Evolutionary conservation across 768 basidiomycete species (phyloP), one percentile per base, ranked within the genome.

Genomic region (Daedaleopsis sinensis): DNA sequence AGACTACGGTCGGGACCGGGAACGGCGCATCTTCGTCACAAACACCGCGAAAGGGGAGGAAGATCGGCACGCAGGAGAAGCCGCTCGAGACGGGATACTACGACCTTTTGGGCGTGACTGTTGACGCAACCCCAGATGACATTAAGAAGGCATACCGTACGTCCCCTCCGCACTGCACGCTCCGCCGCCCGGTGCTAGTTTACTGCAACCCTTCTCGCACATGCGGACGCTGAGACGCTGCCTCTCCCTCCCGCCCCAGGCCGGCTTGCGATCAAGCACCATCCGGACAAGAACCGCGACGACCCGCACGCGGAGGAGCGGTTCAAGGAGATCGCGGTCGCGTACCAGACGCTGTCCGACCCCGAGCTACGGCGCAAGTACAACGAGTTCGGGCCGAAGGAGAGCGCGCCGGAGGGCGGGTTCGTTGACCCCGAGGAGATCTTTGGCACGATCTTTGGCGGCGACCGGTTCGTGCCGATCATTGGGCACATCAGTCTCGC

Each of bases 31-130:
- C 64, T 2, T 65, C 69, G 0, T 66, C 68, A 4, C 57, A 63
- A 3, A 56, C 59, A 11, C 56, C 63, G 8, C 72, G 82, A 52
- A 88, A 82, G 71, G 83, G 86, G 11, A 78, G 93, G 61, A 93
- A 91, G 80, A 93, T 94, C 64, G 93, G 93, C 1, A 92, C 93
- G 18, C 92, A 95, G 72, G 92, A 93, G 63, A 82, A 86, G 57
- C 94, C 94, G 7, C 77, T 96, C 39, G 94, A 96, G 70, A 94
- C 90, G 0, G 88, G 82, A n/a, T 96, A 95, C 75, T 96, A 96
- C 68, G 93, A 96, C 70, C 80, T 91, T 21, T 79, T 96, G 6
- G 91, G 90, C 8, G 82, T 96, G 1, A 74, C 89, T 0, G 80
- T 90, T 18, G 83, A 86, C 63, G 93, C 93, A 8, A 87, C 88